Base-by-base conservation (phyloP, 371 early-diverging fungal genomes). In the Aphelidium insulamus region DNA sequence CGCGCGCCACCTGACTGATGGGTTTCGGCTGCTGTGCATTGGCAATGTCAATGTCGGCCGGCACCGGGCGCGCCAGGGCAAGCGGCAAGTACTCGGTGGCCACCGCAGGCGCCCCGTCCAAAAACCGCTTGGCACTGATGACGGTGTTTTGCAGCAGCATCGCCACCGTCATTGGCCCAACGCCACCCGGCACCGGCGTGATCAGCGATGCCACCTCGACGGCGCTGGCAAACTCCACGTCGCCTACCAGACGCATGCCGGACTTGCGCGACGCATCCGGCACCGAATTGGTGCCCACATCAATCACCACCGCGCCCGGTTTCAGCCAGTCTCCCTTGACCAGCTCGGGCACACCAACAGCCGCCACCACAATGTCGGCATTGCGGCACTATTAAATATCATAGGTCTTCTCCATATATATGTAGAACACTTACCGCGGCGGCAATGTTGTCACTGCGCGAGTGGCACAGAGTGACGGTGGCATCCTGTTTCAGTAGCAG, bases 91-190 rank as follows among this genome's bases (percentile, higher is more conserved):
- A 72, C 19, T 52, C 52, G 26, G 74, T 63, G 8, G 57, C 52
- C 21, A 61, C 45, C 37, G 63, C 55, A 18, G 38, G 44, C 10
- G 51, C 50, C 20, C 60, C 53, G n/a, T 67, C 60, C 38, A 66
- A 58, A 47, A 59, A 72, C 14, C 79, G 61, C 44, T 71, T 60
- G 19, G 85, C 86, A 30, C 76, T 68, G 21, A 64, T 41, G 0
- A 76, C 54, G 0, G 77, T 80, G 56, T 90, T 91, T 34, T 72
- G 46, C 52, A 91, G 52, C 21, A 91, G 59, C 85, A 91, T 87
- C 28, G 84, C 84, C 9, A 91, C 91, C 4, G 92, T 90, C 90
- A 91, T 87, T 8, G 92, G 92, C 0, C 90, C 92, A 19, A 90
- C 88, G 26, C 90, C 91, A 20, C 91, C 91, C 16, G 92, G 92